phyloP scores from a whole-genome alignment of 176 grass and related monocot species.

The Paspalum notatum region DNA sequence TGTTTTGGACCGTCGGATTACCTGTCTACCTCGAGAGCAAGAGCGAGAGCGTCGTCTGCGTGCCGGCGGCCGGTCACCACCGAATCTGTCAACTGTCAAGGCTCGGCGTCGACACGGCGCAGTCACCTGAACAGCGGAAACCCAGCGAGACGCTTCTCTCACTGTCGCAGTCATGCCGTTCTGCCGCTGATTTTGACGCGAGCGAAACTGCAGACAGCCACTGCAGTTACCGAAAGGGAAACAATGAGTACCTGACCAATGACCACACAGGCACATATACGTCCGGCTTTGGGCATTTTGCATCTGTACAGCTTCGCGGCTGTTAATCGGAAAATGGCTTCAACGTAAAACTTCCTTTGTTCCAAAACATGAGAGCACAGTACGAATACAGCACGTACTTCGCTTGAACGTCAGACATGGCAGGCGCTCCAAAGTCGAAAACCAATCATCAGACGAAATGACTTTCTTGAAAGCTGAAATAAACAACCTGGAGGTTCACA shows the following conservation, averaged over 20 bases:
- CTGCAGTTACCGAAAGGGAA: slow-evolving; percentile 8
- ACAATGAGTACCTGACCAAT: no score
- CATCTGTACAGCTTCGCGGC: no score
- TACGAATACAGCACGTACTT: not conserved
- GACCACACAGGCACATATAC: no score
- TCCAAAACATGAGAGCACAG: not conserved
- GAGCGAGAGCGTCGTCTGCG: not conserved
- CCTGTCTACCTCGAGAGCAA: not conserved
- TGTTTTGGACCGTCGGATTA: not conserved
- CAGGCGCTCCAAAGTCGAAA: not conserved
- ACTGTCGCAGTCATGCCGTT: not conserved
- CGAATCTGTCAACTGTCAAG: not conserved
- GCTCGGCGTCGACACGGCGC: not conserved
- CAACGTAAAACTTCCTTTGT: no score
- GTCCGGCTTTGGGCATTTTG: no score
- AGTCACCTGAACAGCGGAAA: slow-evolving; percentile 17
- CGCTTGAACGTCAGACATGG: not conserved
- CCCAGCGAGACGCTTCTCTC: not conserved
- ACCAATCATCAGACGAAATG: not conserved
- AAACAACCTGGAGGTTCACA: slow-evolving; percentile 21
- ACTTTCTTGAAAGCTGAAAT: not conserved
- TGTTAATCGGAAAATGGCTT: no score
- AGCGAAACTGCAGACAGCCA: not conserved
- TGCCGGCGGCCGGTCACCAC: slow-evolving; percentile 5
- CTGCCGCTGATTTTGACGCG: not conserved